phyloP scores from a whole-genome alignment of 768 basidiomycete genomes.

The Psilocybe subaeruginosa region DNA sequence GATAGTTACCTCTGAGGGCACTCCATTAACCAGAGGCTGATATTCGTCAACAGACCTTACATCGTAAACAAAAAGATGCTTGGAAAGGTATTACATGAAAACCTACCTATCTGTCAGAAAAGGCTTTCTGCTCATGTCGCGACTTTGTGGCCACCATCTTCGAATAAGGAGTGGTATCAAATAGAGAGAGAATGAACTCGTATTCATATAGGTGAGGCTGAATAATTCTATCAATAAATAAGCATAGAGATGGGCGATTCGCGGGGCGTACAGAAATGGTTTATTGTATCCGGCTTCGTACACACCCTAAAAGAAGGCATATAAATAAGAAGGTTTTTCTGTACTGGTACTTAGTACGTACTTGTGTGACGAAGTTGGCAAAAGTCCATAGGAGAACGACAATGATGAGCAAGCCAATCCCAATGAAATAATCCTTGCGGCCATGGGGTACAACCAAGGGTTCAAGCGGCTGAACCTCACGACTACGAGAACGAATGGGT shows the following conservation, averaged over 20 bases:
- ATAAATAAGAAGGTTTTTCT: not conserved
- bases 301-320: slow-evolving; percentile 38
- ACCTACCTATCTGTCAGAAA: slow-evolving; percentile 11
- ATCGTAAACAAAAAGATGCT: not conserved
- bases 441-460: slow-evolving; percentile 16
- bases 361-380: slow-evolving; percentile 88
- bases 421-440: slow-evolving; percentile 46
- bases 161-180: slow-evolving; percentile 33
- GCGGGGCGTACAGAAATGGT: slow-evolving; percentile 68
- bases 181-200: slow-evolving; percentile 72
- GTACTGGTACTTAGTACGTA: slow-evolving; percentile 23
- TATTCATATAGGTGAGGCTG: slow-evolving; percentile 77
- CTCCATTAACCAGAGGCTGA: slow-evolving; percentile 25
- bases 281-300: slow-evolving; percentile 77
- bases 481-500: not conserved
- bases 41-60: slow-evolving; percentile 24
- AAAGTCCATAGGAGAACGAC: slow-evolving; percentile 90
- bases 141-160: slow-evolving; percentile 20
- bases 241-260: not conserved
- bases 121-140: not conserved
- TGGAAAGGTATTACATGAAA: not conserved
- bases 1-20: slow-evolving; percentile 12
- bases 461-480: not conserved
- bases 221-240: not conserved
- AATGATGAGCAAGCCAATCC: slow-evolving; percentile 68